phyloP scores from a whole-genome alignment of 495 filamentous ascomycete genomes.

The Penicillium turbatum region DNA sequence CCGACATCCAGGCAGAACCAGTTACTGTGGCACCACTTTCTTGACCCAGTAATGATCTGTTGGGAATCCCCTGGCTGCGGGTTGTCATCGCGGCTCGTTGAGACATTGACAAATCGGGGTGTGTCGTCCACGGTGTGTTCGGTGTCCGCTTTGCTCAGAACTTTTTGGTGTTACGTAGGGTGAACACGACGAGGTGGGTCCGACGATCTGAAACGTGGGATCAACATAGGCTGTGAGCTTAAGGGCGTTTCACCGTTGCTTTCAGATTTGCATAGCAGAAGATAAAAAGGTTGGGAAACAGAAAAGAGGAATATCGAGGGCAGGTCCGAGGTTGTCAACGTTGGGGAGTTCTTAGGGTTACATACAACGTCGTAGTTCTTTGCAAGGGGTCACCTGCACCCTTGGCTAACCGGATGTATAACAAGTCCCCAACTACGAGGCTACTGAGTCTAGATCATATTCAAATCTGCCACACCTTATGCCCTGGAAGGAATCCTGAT shows the following conservation, averaged over 20 bases:
- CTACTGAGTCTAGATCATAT: constrained; percentile 2
- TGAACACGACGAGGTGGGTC: constrained; percentile 19
- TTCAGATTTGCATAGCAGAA: background rate
- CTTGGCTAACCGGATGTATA: background rate
- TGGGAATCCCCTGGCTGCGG: background rate
- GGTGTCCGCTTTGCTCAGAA: background rate
- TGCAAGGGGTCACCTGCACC: background rate
- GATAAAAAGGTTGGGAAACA: background rate
- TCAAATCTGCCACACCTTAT: background rate
- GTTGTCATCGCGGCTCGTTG: background rate
- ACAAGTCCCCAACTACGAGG: background rate
- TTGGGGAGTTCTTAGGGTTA: background rate
- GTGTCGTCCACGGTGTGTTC: background rate
- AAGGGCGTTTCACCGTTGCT: background rate
- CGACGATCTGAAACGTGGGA: constrained; percentile 13
- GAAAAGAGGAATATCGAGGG: background rate
- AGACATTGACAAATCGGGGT: constrained; percentile 7
- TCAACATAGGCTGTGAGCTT: background rate
- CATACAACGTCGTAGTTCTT: too few species aligned
- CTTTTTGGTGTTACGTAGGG: constrained; percentile 11
- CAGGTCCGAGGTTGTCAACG: too few species aligned
- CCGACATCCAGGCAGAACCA: constrained; percentile 3
- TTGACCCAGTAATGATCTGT: background rate
- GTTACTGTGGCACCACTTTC: background rate
- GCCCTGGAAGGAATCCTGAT: background rate